Base-by-base conservation (phyloP, 768 basidiomycete species). In the Paxillus rubicundulus region DNA sequence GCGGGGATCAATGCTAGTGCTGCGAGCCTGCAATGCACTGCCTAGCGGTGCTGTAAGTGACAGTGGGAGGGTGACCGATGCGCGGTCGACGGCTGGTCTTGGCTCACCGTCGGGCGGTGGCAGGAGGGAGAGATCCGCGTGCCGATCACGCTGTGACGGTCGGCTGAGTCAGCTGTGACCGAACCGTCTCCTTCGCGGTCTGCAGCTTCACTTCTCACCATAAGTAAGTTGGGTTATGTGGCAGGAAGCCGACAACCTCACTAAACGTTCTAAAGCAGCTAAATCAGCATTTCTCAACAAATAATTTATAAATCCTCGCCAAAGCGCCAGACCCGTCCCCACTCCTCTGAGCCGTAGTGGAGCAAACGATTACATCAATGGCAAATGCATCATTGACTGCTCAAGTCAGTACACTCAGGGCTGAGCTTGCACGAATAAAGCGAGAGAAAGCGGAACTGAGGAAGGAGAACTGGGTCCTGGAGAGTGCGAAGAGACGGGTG, bases 291-390 rank as follows among this genome's bases (percentile, higher is more conserved):
- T 99, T 71, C 77, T 98, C n/a, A 92, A 86, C 61, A 87, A n/a
- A n/a, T n/a, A n/a, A n/a, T 95, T 17, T 98, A 98, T 78, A 98
- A 98, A 67, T 96, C 18, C 72, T 99, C 9, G 94, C 96, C 0
- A 97, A 99, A 64, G 96, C 92, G 3, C 97, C 96, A 0, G 97
- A 99, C 68, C 97, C 97, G 13, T 97, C 96, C 67, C 97, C 97
- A 9, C 77, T 98, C 7, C 83, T 99, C 13, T 96, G 98, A 64
- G 92, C 86, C 10, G 95, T 93, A 12, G 90, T 98, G 28, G 96
- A 98, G 62, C 97, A 98, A 76, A 86, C 95, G 2, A 90, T 95
- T 41, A 92, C 90, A 62, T 85, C 58, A 85, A 27, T 63, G 24
- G 47, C 59, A 34, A 66, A 66, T 20, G 53, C 46, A 13, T 52